Percentiles rank a stretch among this genome's conserved stretches.
These are phyloP conservation scores for Trichothecium roseum DNA, from an alignment of 2,329 filamentous ascomycete species.

Conservation along the genomic window DNA sequence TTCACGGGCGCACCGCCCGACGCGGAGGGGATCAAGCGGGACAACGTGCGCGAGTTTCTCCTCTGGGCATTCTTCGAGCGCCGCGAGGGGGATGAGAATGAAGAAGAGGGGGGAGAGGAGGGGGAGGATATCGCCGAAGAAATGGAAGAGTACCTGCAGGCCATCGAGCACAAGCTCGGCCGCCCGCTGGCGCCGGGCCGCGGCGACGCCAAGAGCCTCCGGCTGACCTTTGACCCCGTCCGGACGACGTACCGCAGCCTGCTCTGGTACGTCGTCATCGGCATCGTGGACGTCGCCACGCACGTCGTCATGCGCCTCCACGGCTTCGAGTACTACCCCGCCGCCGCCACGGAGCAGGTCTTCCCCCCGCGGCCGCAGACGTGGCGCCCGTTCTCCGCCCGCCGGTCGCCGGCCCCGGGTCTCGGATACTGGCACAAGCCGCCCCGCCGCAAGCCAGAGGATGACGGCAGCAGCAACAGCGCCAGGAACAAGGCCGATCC, in stretches of 20 bases:
- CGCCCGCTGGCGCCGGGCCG: conserved; percentile 39
- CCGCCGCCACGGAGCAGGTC: conserved; percentile 21
- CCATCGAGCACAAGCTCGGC: conserved; percentile 43
- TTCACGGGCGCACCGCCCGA: conserved; percentile 48
- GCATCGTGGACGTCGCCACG: conserved; percentile 42
- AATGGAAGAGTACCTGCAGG: conserved; percentile 34
- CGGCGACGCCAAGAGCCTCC: conserved; percentile 44
- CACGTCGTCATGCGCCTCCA: conserved; percentile 32
- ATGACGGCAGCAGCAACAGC: no score
- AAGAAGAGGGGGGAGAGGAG: conserved; percentile 9
- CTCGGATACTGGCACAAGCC: conserved; percentile 58
- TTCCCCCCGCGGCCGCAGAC: conserved; percentile 49
- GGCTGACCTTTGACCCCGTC: conserved; percentile 57
- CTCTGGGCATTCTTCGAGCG: conserved; percentile 57
- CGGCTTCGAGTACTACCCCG: conserved; percentile 42
- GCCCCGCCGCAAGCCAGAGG: conserved; percentile 38
- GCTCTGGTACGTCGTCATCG: conserved; percentile 51
- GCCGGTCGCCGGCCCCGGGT: conserved; percentile 34
- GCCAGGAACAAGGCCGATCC: no score
- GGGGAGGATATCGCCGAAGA: conserved; percentile 25
- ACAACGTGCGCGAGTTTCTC: conserved; percentile 59
- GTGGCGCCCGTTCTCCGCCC: conserved; percentile 25
- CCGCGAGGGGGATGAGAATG: conserved; percentile 15
- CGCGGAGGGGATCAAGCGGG: conserved; percentile 42
- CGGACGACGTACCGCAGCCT: conserved; percentile 50